Base-by-base conservation (phyloP, 208 protist genomes). In the Angomonas deanei region DNA sequence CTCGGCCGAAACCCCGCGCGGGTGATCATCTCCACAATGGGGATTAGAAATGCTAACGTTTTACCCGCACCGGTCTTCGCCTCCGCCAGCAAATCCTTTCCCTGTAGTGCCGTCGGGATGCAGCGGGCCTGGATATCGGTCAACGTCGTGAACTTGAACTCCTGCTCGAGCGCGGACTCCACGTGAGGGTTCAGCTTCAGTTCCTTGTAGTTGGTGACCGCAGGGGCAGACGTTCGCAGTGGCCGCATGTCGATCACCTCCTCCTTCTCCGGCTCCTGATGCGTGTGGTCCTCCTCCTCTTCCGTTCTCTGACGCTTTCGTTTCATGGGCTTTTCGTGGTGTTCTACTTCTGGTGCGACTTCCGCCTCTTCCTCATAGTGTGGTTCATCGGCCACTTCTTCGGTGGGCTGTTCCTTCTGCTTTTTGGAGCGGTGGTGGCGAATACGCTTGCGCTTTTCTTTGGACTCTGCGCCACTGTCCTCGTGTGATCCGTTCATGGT, bases 11-110 rank as follows among this genome's bases (percentile, higher is more conserved):
- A 99, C n/a, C 96, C 91, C 0, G 88, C 72, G 46, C 89, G 89
- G 50, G 84, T 83, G 61, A 99, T 94, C 30, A 99, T 93, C 74
- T 99, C 98, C 0, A 99, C 91, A 17, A 96, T 95, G 13, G 99
- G 98, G 46, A 99, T 97, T 15, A 99, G 78, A 81, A 99, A 99
- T 2, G 98, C 97, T 0, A 99, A 72, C 39, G 99, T 99, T 82
- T 99, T 99, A 31, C 98, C 97, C 19, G 81, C 82, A 31, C 96
- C 96, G 1, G 96, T 98, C 77, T 97, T 97, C 6, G 96, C 93
- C 84, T 97, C 91, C 0, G 88, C 96, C 10, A 97, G 81, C 15
- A 98, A 63, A 60, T 97, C 92, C 23, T 82, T 75, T 0, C 95
- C 93, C 42, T 77, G 68, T 31, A 98, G 78, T 0, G 92, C 82